These are phyloP conservation scores for Kwoniella shivajii DNA, from an alignment of 1,284 basidiomycete species.

Conservation along the genomic window DNA sequence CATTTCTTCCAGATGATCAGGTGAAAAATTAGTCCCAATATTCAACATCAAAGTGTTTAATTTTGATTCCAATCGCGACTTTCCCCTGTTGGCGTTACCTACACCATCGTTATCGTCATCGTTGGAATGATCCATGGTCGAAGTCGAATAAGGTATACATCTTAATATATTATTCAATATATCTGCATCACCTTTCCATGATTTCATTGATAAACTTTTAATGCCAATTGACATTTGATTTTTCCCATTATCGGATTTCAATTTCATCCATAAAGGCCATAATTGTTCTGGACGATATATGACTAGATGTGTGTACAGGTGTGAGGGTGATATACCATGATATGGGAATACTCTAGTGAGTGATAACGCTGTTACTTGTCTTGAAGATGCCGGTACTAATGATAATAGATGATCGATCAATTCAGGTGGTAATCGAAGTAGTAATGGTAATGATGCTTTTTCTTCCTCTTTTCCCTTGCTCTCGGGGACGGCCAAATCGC, in stretches of 20 bases:
- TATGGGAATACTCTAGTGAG: slow-evolving; percentile 47
- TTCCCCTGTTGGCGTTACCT: too few relatives aligned
- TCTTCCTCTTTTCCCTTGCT: not conserved
- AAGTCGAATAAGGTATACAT: not conserved
- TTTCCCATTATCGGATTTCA: slow-evolving; percentile 28
- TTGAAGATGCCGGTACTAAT: slow-evolving; percentile 40
- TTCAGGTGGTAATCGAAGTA: slow-evolving; percentile 45
- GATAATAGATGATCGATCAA: slow-evolving; percentile 47
- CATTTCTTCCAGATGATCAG: slow-evolving; percentile 54
- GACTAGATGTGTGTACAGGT: slow-evolving; percentile 49
- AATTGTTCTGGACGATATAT: slow-evolving; percentile 35
- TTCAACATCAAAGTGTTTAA: slow-evolving; percentile 47
- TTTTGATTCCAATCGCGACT: too few relatives aligned
- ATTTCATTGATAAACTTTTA: slow-evolving; percentile 27
- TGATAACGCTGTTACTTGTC: slow-evolving; percentile 46
- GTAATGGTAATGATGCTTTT: not conserved
- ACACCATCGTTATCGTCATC: too few relatives aligned
- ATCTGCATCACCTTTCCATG: slow-evolving; percentile 54
- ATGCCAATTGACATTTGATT: not conserved
- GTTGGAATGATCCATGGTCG: too few relatives aligned
- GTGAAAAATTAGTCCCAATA: slow-evolving; percentile 54
- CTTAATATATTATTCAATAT: slow-evolving; percentile 48
- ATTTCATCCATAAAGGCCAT: slow-evolving; percentile 37
- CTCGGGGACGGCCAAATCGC: too few relatives aligned
- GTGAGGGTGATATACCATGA: slow-evolving; percentile 26